Evolutionary conservation across 108 stramenopile genomes (phyloP).

Genomic region (Mediolabrus comicus): DNA sequence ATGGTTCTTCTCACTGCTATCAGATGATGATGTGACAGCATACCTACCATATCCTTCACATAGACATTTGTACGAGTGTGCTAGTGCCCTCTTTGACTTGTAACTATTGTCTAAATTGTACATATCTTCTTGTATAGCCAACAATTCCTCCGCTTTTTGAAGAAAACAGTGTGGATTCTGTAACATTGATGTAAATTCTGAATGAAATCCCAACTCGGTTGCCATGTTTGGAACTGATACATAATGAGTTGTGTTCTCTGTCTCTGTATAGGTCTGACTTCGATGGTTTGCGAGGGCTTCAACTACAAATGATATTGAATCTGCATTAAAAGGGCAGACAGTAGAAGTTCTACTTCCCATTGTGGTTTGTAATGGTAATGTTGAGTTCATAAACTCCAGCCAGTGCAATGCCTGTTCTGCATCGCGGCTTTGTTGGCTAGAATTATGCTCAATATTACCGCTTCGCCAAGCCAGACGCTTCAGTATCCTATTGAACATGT

Average conservation of each 20-base stretch:
- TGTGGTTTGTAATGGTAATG: neutral
- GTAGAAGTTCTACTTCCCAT: neutral
- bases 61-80: conserved; percentile 14
- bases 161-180: conserved; percentile 1
- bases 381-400: conserved; percentile 38
- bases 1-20: neutral
- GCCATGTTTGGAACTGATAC: conserved; percentile 3
- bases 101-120: neutral
- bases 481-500: conserved; percentile 35
- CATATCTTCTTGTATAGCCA: conserved; percentile 19
- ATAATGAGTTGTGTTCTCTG: conserved; percentile 9
- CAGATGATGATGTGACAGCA: conserved; percentile 18
- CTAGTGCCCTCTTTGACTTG: conserved; percentile 12
- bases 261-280: conserved; percentile 1
- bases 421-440: conserved; percentile 8
- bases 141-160: conserved; percentile 30
- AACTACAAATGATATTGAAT: conserved; percentile 29
- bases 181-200: neutral
- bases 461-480: conserved; percentile 28
- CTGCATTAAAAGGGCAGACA: conserved; percentile 31
- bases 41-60: conserved; percentile 43
- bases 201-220: neutral
- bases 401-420: conserved; percentile 32
- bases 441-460: neutral
- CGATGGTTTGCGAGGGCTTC: conserved; percentile 25